Conservation (phyloP, 2,329 filamentous ascomycete species). For the Fusarium xylarioides region DNA sequence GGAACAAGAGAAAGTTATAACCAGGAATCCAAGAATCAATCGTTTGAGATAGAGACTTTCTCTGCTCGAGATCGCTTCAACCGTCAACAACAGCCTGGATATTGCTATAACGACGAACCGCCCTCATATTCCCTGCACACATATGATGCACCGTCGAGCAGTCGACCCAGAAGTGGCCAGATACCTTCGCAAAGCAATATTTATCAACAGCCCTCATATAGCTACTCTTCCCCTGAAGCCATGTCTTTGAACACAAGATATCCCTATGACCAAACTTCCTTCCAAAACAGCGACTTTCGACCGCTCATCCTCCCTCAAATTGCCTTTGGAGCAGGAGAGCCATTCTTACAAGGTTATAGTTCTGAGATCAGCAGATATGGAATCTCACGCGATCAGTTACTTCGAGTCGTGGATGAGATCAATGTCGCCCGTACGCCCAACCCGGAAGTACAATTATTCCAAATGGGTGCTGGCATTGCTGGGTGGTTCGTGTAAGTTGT, state of each 20-base stretch:
- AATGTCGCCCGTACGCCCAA: background rate
- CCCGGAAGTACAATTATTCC: background rate
- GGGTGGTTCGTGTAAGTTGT: background rate
- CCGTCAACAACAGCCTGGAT: background rate
- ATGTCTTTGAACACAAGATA: background rate
- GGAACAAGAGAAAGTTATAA: background rate
- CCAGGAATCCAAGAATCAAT: background rate
- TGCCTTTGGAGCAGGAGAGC: background rate
- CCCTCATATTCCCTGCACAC: background rate
- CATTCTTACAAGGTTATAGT: background rate
- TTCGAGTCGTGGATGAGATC: background rate
- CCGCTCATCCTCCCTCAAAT: background rate
- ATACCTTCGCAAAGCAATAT: background rate
- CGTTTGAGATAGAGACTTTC: background rate
- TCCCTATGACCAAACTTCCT: background rate
- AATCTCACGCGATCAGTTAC: background rate
- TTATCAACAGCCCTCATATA: background rate
- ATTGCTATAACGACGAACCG: background rate
- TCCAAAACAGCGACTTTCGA: background rate
- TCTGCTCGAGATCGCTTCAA: background rate
- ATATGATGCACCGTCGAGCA: background rate
- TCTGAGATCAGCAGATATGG: background rate
- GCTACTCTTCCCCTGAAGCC: background rate
- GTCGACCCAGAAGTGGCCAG: background rate
- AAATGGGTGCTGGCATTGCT: background rate